Percentiles rank a stretch among this genome's conserved stretches.
Evolutionary conservation across 108 stramenopile genomes (phyloP).

Genomic region (Skeletonema costatum): DNA sequence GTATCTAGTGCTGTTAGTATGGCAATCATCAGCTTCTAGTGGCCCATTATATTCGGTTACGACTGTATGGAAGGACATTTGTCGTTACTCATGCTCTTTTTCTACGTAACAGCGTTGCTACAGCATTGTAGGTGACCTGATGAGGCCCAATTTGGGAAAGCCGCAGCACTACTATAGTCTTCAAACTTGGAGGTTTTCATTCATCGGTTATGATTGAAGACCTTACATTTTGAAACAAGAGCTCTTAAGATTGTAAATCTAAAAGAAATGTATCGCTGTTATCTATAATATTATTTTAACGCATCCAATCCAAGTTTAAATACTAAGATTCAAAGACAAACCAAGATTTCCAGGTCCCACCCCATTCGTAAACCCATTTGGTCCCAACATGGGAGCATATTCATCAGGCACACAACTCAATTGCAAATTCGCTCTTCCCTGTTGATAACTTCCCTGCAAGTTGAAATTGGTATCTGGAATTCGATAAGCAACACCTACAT

Average conservation of each 20-base stretch:
- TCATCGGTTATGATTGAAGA: too few species aligned
- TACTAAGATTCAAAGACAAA: constrained; percentile 92
- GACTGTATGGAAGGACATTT: too few species aligned
- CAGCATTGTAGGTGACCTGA: too few species aligned
- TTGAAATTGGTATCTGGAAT: constrained; percentile 97
- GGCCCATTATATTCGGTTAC: too few species aligned
- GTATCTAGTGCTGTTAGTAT: too few species aligned
- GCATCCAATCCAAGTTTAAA: constrained; percentile 42
- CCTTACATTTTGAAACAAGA: too few species aligned
- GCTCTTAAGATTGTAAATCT: neutral
- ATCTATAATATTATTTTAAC: neutral
- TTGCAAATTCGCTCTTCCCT: constrained; percentile 92
- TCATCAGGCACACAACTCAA: constrained; percentile 97
- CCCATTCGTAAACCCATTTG: constrained; percentile 96
- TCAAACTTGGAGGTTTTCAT: too few species aligned
- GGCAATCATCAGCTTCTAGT: too few species aligned
- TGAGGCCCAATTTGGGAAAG: too few species aligned
- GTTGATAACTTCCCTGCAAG: constrained; percentile 92
- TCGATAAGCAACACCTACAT: constrained; percentile 94
- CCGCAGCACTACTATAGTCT: too few species aligned
- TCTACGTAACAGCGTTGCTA: too few species aligned
- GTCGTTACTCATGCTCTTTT: too few species aligned
- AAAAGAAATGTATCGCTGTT: neutral
- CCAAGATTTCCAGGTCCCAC: constrained; percentile 97
- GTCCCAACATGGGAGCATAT: constrained; percentile 93